Evolutionary conservation across 176 grass and related monocot species (phyloP), one percentile per base, ranked within the genome.

Genomic region (Eleusine coracana): DNA sequence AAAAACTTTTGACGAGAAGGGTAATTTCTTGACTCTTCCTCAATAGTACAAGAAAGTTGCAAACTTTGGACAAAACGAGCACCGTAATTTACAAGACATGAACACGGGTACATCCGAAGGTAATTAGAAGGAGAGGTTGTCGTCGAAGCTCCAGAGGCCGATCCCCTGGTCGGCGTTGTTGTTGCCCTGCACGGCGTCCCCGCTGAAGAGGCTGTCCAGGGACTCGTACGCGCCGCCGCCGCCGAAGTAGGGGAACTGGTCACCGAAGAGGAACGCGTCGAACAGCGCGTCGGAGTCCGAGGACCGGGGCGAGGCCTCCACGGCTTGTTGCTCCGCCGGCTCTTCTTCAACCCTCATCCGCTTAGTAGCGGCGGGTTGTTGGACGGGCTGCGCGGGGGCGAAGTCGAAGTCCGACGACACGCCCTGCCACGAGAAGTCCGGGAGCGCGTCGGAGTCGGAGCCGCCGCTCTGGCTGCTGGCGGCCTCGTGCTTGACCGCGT

Each of bases 121-220:
- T 56, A 17, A 51, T 70, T 79, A 91, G 28, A 52, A 90, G 9
- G 83, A 91, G 10, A 90, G 27, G 79, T 52, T 92, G 87, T 97
- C 95, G 82, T 92, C 95, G 84, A 97, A 97, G 86, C 84, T 94
- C 95, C 95, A 97, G 36, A 97, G 89, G 10, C 78, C 77, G 60
- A 88, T 11, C 40, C 27, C 89, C 18, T 52, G 37, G 27, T 82
- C 79, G 62, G 45, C 46, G 59, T 0, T 34, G 31, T 34, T 34
- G 31, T 2, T 10, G 80, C 73, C 71, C 73, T 94, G 92, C 73
- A 72, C 81, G 20, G 74, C 79, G 81, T 94, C 88, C 4, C 78
- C 81, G 66, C 83, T 82, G 68, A 91, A 94, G 21, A 87, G 75
- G 75, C 67, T 85, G 69, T 92, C 88, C 0, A 91, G 76, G 15